Conservation (phyloP, 352 stramenopile species). For the Albugo laibachii region DNA sequence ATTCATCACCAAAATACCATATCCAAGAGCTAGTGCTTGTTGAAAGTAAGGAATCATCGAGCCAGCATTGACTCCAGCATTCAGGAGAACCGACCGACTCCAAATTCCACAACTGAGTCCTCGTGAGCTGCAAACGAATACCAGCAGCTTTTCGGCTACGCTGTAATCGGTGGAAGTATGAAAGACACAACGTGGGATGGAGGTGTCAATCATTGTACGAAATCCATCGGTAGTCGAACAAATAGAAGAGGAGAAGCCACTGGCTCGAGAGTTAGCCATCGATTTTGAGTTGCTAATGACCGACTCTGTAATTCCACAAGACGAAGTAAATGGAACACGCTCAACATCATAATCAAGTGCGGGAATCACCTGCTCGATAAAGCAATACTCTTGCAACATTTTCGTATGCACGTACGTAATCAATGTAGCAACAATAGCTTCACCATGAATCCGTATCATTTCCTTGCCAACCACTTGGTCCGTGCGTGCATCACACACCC, state of each 20-base stretch:
- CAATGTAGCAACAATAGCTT: slow-evolving; percentile 40
- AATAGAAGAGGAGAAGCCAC: slow-evolving; percentile 52
- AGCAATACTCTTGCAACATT: slow-evolving; percentile 66
- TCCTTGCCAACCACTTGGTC: slow-evolving; percentile 35
- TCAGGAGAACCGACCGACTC: slow-evolving; percentile 63
- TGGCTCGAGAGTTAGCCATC: slow-evolving; percentile 10
- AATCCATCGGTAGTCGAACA: slow-evolving; percentile 65
- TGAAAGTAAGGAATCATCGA: slow-evolving; percentile 81
- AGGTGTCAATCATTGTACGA: slow-evolving; percentile 63
- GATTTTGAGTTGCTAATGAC: slow-evolving; percentile 11
- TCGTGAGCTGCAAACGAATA: slow-evolving; percentile 66
- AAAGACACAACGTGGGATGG: slow-evolving; percentile 62
- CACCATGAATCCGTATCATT: slow-evolving; percentile 44
- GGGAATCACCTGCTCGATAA: slow-evolving; percentile 60
- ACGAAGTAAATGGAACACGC: slow-evolving; percentile 13
- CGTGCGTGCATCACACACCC: slow-evolving; percentile 28
- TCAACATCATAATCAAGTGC: slow-evolving; percentile 24
- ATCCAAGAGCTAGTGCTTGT: slow-evolving; percentile 44
- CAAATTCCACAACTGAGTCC: slow-evolving; percentile 75
- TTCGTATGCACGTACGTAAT: slow-evolving; percentile 57
- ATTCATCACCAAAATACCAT: slow-evolving; percentile 76
- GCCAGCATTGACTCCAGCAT: slow-evolving; percentile 74
- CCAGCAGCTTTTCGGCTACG: slow-evolving; percentile 51
- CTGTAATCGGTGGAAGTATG: slow-evolving; percentile 60
- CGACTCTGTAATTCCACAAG: slow-evolving; percentile 11